Evolutionary conservation across 257 asterid genomes (phyloP).

Genomic region (Cynanchum wilfordii): DNA sequence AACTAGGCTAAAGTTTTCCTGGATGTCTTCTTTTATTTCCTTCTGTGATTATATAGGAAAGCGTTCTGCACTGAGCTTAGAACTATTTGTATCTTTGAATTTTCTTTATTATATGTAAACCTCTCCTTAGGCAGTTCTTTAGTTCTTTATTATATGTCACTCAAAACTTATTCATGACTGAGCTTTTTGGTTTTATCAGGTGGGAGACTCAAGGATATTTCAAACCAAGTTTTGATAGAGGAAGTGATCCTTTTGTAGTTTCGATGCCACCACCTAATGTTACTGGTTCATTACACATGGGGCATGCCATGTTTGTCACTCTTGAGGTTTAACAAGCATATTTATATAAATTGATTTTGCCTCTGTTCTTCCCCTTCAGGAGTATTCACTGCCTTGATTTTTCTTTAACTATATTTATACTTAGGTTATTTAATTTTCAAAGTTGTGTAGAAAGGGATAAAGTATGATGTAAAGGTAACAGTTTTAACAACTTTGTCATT

Average conservation of each 20-base stretch:
- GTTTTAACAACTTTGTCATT: not conserved
- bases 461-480: not conserved
- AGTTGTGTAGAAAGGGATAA: not conserved
- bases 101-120: not conserved
- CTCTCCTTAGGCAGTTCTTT: too few species aligned
- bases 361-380: not conserved
- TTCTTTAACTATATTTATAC: not conserved
- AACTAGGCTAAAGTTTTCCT: not conserved
- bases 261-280: constrained; percentile 99
- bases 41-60: not conserved
- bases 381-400: not conserved
- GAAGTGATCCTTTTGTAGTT: constrained; percentile 71
- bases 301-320: constrained; percentile 99
- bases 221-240: constrained; percentile 69
- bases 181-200: constrained; percentile 48
- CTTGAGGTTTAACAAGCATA: constrained; percentile 63
- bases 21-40: not conserved
- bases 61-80: not conserved
- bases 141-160: not conserved
- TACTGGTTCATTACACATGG: constrained; percentile 99
- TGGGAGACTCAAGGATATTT: constrained; percentile 99
- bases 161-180: not conserved
- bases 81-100: not conserved
- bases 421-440: not conserved
- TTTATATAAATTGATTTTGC: constrained; percentile 9